Evolutionary conservation across 176 grass and related monocot genomes (phyloP).

Genomic region (Ananas comosus): DNA sequence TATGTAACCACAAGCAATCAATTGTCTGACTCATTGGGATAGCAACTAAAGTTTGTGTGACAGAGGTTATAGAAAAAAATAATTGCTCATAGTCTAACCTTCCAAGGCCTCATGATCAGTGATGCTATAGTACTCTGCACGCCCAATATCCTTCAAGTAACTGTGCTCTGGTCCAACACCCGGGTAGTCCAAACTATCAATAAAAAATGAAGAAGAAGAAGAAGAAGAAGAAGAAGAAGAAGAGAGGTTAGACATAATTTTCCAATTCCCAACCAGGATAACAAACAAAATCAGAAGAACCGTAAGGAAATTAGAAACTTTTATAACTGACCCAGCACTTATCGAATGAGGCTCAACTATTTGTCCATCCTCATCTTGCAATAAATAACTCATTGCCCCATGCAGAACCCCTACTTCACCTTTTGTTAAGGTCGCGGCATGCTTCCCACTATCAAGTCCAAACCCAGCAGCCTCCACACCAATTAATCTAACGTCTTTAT

Average conservation of each 20-base stretch:
- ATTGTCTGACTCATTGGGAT: background rate
- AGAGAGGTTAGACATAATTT: slow-evolving; percentile 2
- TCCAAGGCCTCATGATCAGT: slow-evolving; percentile 92
- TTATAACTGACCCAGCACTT: slow-evolving; percentile 71
- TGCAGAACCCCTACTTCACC: slow-evolving; percentile 93
- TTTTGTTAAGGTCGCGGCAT: slow-evolving; percentile 85
- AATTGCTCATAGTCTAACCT: slow-evolving; percentile 29
- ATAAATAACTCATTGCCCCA: slow-evolving; percentile 87
- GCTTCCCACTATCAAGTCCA: slow-evolving; percentile 81
- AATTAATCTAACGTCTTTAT: slow-evolving; percentile 69
- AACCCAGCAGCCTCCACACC: slow-evolving; percentile 93
- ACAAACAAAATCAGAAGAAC: background rate
- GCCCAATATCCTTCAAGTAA: slow-evolving; percentile 87
- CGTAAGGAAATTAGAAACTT: background rate
- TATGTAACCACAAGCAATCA: background rate
- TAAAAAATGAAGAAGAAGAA: slow-evolving; percentile 1
- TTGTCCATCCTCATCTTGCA: slow-evolving; percentile 95
- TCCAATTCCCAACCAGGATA: background rate
- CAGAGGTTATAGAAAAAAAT: slow-evolving; percentile 2
- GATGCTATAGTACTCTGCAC: slow-evolving; percentile 84
- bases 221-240: too few relatives aligned
- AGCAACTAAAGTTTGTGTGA: background rate
- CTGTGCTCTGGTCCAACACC: slow-evolving; percentile 95
- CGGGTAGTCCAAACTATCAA: slow-evolving; percentile 76
- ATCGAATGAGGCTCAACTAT: slow-evolving; percentile 97